Evolutionary conservation across 1,284 basidiomycete species (phyloP).

Genomic region (Sanghuangporus weigelae): DNA sequence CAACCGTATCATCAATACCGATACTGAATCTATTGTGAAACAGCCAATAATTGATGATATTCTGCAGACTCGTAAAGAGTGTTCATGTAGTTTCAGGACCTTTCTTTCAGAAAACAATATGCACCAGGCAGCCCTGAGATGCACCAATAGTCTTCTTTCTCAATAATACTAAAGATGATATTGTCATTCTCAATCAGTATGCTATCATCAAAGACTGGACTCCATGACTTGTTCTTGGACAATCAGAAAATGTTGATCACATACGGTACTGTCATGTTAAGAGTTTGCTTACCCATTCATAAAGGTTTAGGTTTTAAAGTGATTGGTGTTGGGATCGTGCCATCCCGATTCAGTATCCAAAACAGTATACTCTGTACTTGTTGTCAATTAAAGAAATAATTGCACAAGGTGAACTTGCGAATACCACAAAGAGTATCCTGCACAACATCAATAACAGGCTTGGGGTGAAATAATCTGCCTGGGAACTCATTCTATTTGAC

Average conservation of each 20-base stretch:
- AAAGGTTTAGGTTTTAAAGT: conserved; percentile 96
- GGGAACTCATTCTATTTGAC: conserved; percentile 99
- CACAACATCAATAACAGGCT: conserved; percentile 99
- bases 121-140: conserved; percentile 90
- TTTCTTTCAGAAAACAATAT: conserved; percentile 97
- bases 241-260: conserved; percentile 92
- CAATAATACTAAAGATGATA: conserved; percentile 91
- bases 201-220: conserved; percentile 88
- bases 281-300: conserved; percentile 98
- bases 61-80: conserved; percentile 92
- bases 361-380: conserved; percentile 96
- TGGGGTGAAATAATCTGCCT: conserved; percentile 98
- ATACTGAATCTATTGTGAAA: conserved; percentile 99
- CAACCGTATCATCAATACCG: conserved; percentile 98
- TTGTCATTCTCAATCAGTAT: conserved; percentile 98
- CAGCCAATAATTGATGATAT: conserved; percentile 97
- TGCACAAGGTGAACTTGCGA: conserved; percentile 94
- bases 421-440: conserved; percentile 98
- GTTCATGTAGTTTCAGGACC: conserved; percentile 90
- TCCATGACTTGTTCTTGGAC: conserved; percentile 74
- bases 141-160: conserved; percentile 99
- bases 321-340: conserved; percentile 85
- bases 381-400: conserved; percentile 90
- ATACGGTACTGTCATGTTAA: conserved; percentile 89
- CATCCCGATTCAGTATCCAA: conserved; percentile 98